Base-by-base conservation (phyloP, 176 grass and related monocot genomes). In the Hyparrhenia diplandra region DNA sequence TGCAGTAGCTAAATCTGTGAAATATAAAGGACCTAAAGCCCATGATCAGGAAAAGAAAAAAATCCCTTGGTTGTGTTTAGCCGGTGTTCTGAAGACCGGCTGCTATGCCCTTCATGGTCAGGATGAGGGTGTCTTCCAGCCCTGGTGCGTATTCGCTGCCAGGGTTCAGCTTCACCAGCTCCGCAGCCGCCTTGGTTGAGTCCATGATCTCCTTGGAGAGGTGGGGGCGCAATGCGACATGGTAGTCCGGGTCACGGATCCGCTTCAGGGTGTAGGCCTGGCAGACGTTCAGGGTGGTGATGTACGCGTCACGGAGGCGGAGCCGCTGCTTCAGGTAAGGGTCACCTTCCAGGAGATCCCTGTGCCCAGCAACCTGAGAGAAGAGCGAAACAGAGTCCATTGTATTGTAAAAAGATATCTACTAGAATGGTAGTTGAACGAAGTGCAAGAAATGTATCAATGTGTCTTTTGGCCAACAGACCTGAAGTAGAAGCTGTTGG, bases 101-200 rank as follows among this genome's bases (percentile, higher is more conserved):
- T 60, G 92, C 92, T 74, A 94, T 85, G 18, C 92, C 92, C 81
- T 94, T 94, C 92, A 94, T 94, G 64, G 92, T 91, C 64, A 94
- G 65, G 80, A 94, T 94, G 84, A 94, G 89, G 64, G 92, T 94
- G 66, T 94, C 92, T 59, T 94, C 92, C 57, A 94, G 77, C 17
- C 92, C 89, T 1, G 89, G 92, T 7, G 92, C 87, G 0, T 91
- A 94, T 13, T 94, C 92, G 5, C 89, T 91, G 13, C 63, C 85
- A 2, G 92, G 89, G 74, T 94, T 94, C 63, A 94, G 87, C 70
- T 91, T 91, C 81, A 94, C 89, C 13, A 94, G 82, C 66, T 94
- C 89, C 0, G 92, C 84, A 8, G 92, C 89, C 1, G 92, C 78
- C 28, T 91, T 94, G 67, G 40, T 87, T 1, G 77, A 73, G 25